Conservation (phyloP, 495 filamentous ascomycete genomes). For the Penicillium coffeae region DNA sequence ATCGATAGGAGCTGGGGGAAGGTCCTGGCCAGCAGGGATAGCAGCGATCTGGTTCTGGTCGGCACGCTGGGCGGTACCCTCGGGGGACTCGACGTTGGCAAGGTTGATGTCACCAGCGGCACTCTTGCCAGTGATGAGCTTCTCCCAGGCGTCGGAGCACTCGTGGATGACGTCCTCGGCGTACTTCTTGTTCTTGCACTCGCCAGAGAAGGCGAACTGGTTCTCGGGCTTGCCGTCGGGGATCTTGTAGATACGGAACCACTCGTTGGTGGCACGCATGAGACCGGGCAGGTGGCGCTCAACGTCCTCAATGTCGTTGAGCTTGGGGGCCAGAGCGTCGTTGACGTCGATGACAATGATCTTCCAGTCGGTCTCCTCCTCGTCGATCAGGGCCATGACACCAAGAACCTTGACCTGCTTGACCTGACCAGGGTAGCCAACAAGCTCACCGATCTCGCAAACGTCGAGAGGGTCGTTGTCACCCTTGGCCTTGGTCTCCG, state of each 20-base stretch:
- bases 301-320: slow-evolving; percentile 98
- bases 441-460: slow-evolving; percentile 98
- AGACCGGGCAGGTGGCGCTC: slow-evolving; percentile 97
- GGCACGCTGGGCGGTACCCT: slow-evolving; percentile 64
- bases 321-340: slow-evolving; percentile 91
- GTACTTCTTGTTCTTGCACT: slow-evolving; percentile 99
- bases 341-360: slow-evolving; percentile 99
- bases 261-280: slow-evolving; percentile 97
- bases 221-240: slow-evolving; percentile 99
- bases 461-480: slow-evolving; percentile 99
- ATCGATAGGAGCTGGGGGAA: slow-evolving; percentile 84
- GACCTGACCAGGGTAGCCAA: slow-evolving; percentile 90
- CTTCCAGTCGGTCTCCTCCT: slow-evolving; percentile 99
- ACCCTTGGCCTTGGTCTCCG: slow-evolving; percentile 99
- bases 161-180: slow-evolving; percentile 92
- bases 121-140: slow-evolving; percentile 85
- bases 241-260: slow-evolving; percentile 99
- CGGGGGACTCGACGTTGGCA: slow-evolving; percentile 67
- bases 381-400: slow-evolving; percentile 98
- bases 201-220: slow-evolving; percentile 99
- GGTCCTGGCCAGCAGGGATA: slow-evolving; percentile 69
- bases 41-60: slow-evolving; percentile 60
- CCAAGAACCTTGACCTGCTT: slow-evolving; percentile 99
- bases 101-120: slow-evolving; percentile 66
- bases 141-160: slow-evolving; percentile 96